A percentile compares a stretch with the other conserved stretches of the same genome.
These are phyloP conservation scores for Eleusine indica DNA, from an alignment of 176 grass and related monocot genomes.

Conservation along the genomic window DNA sequence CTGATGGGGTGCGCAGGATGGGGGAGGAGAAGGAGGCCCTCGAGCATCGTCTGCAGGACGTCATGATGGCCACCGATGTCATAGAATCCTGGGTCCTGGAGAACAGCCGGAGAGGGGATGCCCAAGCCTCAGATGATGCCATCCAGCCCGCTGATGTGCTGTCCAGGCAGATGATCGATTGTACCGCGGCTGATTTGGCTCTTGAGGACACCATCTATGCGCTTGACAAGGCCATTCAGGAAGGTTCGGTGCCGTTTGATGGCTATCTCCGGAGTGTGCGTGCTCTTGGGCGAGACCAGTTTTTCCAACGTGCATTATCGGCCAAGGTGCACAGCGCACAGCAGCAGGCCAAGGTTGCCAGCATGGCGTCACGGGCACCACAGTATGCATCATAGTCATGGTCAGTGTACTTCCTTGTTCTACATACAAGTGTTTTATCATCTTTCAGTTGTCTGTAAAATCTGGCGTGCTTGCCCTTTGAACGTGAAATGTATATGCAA, in stretches of 20 bases:
- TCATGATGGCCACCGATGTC: conserved; percentile 70
- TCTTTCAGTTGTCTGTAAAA: conserved; percentile 13
- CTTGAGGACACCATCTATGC: conserved; percentile 78
- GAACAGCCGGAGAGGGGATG: conserved; percentile 32
- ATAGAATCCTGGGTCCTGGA: conserved; percentile 64
- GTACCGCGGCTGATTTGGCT: conserved; percentile 66
- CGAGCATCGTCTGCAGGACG: conserved; percentile 68
- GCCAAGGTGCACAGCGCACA: conserved; percentile 67
- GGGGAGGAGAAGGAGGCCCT: conserved; percentile 68
- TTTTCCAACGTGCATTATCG: conserved; percentile 62
- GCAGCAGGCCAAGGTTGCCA: conserved; percentile 65
- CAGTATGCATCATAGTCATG: conserved; percentile 57
- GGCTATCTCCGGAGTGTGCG: conserved; percentile 75
- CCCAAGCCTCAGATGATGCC: conserved; percentile 46
- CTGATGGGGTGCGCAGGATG: conserved; percentile 54
- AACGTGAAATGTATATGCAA: background rate
- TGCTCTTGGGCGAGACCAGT: conserved; percentile 67
- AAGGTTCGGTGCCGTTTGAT: conserved; percentile 68
- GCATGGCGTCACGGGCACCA: conserved; percentile 52
- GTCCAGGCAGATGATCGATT: conserved; percentile 79
- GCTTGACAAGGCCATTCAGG: conserved; percentile 80
- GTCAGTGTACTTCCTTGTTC: conserved; percentile 35
- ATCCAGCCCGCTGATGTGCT: conserved; percentile 52
- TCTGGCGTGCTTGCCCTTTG: background rate
- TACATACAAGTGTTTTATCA: background rate